These are phyloP conservation scores for Alternaria gansuensis DNA, from an alignment of 2,329 filamentous ascomycete species.

Conservation along the genomic window DNA sequence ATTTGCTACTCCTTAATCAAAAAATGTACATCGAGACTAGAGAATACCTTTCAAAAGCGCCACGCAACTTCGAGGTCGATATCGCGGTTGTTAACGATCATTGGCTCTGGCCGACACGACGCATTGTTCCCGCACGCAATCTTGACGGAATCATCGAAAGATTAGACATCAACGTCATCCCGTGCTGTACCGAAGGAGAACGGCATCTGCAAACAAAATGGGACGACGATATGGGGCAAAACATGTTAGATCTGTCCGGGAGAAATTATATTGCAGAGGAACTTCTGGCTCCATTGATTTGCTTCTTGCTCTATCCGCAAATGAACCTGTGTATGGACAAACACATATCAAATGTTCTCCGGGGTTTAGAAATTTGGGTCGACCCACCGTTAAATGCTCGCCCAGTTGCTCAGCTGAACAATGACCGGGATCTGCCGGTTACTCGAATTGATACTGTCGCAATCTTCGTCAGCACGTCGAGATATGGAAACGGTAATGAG, in stretches of 20 bases:
- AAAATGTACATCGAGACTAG: conserved; percentile 3
- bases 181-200: not conserved
- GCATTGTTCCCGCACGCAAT: not conserved
- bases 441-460: conserved; percentile 2
- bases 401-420: not conserved
- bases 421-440: not conserved
- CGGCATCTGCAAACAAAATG: conserved; percentile 3
- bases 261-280: not conserved
- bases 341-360: not conserved
- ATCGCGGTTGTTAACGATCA: conserved; percentile 4
- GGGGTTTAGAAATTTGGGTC: conserved; percentile 10
- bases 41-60: conserved; percentile 6
- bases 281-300: not conserved
- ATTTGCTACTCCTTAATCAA: not conserved
- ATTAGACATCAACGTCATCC: conserved; percentile 4
- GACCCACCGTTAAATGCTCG: not conserved
- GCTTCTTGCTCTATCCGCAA: conserved; percentile 1
- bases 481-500: conserved; percentile 6
- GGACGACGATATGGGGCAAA: not conserved
- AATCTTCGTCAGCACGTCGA: not conserved
- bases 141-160: conserved; percentile 9
- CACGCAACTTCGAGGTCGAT: conserved; percentile 8
- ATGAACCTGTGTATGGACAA: not conserved
- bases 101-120: conserved; percentile 11
- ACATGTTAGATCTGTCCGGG: not conserved